Conservation (phyloP, 331 rosid species). For the Phaseolus coccineus region DNA sequence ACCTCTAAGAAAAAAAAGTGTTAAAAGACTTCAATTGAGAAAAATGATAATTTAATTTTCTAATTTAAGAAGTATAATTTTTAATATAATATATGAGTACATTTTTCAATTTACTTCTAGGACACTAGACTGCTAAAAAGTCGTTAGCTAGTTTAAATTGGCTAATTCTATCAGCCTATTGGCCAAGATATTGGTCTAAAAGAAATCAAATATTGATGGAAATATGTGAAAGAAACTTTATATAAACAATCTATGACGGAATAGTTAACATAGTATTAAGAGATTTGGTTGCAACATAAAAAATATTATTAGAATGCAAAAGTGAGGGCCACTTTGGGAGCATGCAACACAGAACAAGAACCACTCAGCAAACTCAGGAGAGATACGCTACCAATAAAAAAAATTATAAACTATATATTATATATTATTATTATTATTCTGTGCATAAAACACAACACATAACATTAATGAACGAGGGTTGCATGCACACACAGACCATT, state of each 20-base stretch:
- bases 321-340: slow-evolving; percentile 27
- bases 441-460: not conserved
- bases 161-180: not conserved
- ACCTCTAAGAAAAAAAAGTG: not conserved
- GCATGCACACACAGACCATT: slow-evolving; percentile 39
- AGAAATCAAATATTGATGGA: not conserved
- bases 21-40: not conserved
- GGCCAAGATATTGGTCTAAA: not conserved
- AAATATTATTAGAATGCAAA: slow-evolving; percentile 16
- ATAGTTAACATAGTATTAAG: not conserved
- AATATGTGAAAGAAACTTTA: not conserved
- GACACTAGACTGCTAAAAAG: not conserved
- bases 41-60: too few relatives aligned
- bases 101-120: not conserved
- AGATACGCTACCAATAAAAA: slow-evolving; percentile 7
- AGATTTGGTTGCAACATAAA: not conserved
- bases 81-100: too few relatives aligned
- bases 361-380: not conserved
- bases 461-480: not conserved
- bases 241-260: not conserved
- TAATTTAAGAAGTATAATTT: too few relatives aligned
- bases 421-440: not conserved
- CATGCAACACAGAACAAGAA: not conserved
- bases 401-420: too few relatives aligned
- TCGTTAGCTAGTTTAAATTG: not conserved